Base-by-base conservation (phyloP, 2,329 filamentous ascomycete genomes). In the Xylaria polymorpha region DNA sequence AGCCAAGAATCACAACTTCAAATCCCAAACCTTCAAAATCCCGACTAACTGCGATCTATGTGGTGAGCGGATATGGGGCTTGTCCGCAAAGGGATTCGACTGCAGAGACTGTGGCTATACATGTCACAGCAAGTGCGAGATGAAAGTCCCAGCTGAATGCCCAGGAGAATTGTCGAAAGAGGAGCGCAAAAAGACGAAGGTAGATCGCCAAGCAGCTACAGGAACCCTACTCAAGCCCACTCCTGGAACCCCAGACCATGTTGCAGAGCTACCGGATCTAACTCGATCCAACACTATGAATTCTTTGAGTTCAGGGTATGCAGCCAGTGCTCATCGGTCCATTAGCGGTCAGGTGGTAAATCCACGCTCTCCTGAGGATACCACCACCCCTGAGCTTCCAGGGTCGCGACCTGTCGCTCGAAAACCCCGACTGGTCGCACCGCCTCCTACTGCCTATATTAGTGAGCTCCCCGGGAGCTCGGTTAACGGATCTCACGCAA, bases 1-100 rank as follows among this genome's bases (percentile, higher is more conserved):
- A 20, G 94, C 94, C 12, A 94, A 94, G 79, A 97, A 94, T 77
- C 96, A 99, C 84, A 96, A 97, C 77, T 99, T 99, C 87, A 97
- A 97, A 81, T 90, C 93, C n/a, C 94, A 98, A 78, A 98, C 96
- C 0, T 99, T 98, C 86, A 98, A 98, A 80, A 97, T 99, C 69
- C 97, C 97, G 0, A 99, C 96, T 4, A 98, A 98, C 79, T 99
- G 96, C 82, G 96, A 99, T 80, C 86, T 98, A 14, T 99, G 96
- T 75, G 94, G 94, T 20, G 96, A 99, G 78, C 89, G 96, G 35
- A 97, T 99, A 79, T 99, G 96, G 96, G 96, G 96, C 0, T 81
- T 99, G 48, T 97, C 94, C 37, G 95, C 96, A 44, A 99, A 99
- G 82, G 96, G 96, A 0, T 97, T 97, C 78, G 94, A 97, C 79